A percentile compares a stretch with the other conserved stretches of the same genome.
These are phyloP conservation scores for Hylodesmum podocarpum DNA, from an alignment of 306 rosid species.

Conservation along the genomic window DNA sequence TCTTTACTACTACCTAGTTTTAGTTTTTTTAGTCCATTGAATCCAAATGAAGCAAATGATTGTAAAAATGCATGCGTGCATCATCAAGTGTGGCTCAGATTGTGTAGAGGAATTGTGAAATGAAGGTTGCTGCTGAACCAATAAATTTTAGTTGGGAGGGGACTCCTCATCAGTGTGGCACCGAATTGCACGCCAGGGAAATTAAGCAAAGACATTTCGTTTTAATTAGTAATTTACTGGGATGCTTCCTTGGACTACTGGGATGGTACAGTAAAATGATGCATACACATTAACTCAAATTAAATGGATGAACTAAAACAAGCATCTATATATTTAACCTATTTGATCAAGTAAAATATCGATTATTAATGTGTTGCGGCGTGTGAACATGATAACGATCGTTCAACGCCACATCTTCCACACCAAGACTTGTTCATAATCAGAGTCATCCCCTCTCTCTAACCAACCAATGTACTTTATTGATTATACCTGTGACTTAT, in stretches of 20 bases:
- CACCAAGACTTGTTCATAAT: too few relatives aligned
- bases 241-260: background rate
- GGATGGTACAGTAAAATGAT: too few relatives aligned
- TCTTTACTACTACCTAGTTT: constrained; percentile 15
- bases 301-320: background rate
- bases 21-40: constrained; percentile 14
- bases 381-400: background rate
- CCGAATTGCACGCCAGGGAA: background rate
- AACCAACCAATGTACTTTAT: too few relatives aligned
- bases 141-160: background rate
- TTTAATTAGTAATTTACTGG: constrained; percentile 3
- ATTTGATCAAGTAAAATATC: background rate
- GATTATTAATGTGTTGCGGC: background rate
- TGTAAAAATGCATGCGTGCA: constrained; percentile 14
- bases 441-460: too few relatives aligned
- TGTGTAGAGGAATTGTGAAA: constrained; percentile 13
- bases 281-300: background rate
- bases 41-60: constrained; percentile 3
- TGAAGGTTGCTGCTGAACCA: constrained; percentile 3
- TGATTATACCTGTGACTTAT: too few relatives aligned
- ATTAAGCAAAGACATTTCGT: background rate
- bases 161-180: background rate
- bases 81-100: background rate
- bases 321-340: background rate
- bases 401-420: too few relatives aligned